Conservation (phyloP, 2,329 filamentous ascomycete species). For the Ophiostoma sp. region DNA sequence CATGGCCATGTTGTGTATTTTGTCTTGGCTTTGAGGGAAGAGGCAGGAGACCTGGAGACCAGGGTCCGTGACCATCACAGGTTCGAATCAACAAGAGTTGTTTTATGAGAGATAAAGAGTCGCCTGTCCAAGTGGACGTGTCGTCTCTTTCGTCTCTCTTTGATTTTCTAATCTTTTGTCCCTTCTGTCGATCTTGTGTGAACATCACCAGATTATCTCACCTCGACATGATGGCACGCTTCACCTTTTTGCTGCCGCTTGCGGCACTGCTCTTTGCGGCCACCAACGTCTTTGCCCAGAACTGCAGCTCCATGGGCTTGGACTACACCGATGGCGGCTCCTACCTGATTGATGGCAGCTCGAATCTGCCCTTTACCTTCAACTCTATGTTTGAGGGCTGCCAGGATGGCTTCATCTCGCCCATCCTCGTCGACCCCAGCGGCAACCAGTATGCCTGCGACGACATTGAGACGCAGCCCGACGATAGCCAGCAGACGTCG, state of each 20-base stretch:
- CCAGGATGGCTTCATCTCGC: constrained; percentile 29
- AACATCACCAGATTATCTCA: not conserved
- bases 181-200: not conserved
- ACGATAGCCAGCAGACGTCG: constrained; percentile 25
- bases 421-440: constrained; percentile 30
- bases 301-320: constrained; percentile 31
- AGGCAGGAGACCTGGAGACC: not conserved
- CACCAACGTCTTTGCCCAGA: not conserved
- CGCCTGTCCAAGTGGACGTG: not conserved
- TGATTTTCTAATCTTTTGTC: not conserved
- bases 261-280: not conserved
- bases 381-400: constrained; percentile 33
- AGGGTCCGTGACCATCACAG: not conserved
- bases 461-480: constrained; percentile 26
- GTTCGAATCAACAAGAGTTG: not conserved
- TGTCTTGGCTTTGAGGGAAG: not conserved
- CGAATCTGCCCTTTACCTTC: constrained; percentile 30
- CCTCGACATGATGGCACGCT: not conserved
- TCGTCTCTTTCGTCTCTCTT: not conserved
- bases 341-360: constrained; percentile 32
- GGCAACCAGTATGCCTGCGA: constrained; percentile 30
- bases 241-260: not conserved
- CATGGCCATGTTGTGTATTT: not conserved
- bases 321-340: constrained; percentile 34
- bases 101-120: not conserved